These are phyloP conservation scores for Calocybe gangraenosa DNA, from an alignment of 768 basidiomycete genomes.

Conservation along the genomic window DNA sequence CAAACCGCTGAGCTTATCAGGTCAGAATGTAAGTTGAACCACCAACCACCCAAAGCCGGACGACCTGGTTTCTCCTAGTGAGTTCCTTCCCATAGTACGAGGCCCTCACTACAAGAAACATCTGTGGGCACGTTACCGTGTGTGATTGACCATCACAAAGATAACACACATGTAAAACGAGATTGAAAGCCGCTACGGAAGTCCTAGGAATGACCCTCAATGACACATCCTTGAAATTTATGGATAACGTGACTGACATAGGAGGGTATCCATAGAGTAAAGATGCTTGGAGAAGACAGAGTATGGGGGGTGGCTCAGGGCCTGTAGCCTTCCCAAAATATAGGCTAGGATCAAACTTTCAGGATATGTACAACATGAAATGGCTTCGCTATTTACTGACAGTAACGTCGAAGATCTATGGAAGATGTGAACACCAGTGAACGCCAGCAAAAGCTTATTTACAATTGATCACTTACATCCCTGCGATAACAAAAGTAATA, in stretches of 20 bases:
- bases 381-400: constrained; percentile 24
- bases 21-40: background rate
- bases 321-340: constrained; percentile 39
- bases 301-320: constrained; percentile 37
- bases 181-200: constrained; percentile 35
- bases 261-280: constrained; percentile 46
- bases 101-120: constrained; percentile 39
- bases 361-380: background rate
- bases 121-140: constrained; percentile 21
- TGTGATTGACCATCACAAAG: background rate
- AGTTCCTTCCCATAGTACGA: constrained; percentile 29
- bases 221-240: background rate
- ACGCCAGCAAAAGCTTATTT: background rate
- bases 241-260: constrained; percentile 27
- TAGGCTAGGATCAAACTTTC: constrained; percentile 21
- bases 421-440: background rate
- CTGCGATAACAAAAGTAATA: constrained; percentile 40
- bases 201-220: constrained; percentile 23
- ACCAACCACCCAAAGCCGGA: constrained; percentile 35
- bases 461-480: constrained; percentile 29
- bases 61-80: constrained; percentile 27
- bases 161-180: constrained; percentile 36
- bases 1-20: background rate
- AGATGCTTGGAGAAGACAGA: constrained; percentile 44
- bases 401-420: constrained; percentile 36